A percentile compares a stretch with the other conserved stretches of the same genome.
Conservation (phyloP, 2,329 filamentous ascomycete genomes). For the Cordyceps militaris region DNA sequence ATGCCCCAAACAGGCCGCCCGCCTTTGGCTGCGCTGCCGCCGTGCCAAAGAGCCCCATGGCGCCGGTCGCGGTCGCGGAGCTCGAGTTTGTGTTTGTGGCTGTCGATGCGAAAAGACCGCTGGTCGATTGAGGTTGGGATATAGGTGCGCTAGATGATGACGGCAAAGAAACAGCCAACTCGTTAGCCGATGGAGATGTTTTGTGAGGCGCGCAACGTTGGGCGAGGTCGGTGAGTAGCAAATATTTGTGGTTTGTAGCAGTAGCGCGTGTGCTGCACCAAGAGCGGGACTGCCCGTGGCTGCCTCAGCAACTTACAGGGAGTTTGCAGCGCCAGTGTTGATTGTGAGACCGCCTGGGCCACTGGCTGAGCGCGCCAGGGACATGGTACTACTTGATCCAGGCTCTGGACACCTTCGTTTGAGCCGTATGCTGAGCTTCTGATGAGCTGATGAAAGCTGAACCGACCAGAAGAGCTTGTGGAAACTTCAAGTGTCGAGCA, state of each 20-base stretch:
- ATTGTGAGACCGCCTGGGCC: conserved; percentile 55
- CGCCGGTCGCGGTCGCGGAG: conserved; percentile 19
- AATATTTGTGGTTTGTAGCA: conserved; percentile 7
- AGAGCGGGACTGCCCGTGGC: conserved; percentile 11
- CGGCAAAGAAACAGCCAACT: background rate
- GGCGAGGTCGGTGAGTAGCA: background rate
- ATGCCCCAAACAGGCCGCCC: conserved; percentile 27
- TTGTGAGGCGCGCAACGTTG: background rate
- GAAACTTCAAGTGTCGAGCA: background rate
- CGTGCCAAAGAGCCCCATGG: conserved; percentile 32
- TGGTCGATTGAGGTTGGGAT: conserved; percentile 27
- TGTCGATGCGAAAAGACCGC: conserved; percentile 31
- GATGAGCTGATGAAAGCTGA: background rate
- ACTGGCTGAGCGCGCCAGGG: conserved; percentile 50
- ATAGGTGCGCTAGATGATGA: conserved; percentile 21
- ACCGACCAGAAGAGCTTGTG: conserved; percentile 4
- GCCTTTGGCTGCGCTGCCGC: conserved; percentile 20
- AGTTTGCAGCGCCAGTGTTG: conserved; percentile 55
- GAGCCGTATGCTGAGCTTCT: conserved; percentile 9
- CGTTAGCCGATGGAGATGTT: background rate
- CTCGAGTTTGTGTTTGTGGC: conserved; percentile 20
- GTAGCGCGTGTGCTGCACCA: conserved; percentile 4
- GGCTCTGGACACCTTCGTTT: conserved; percentile 7
- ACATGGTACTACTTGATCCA: conserved; percentile 29
- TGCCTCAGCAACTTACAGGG: conserved; percentile 25